Evolutionary conservation across 768 basidiomycete species (phyloP).

Genomic region (Termitomyces sp.): DNA sequence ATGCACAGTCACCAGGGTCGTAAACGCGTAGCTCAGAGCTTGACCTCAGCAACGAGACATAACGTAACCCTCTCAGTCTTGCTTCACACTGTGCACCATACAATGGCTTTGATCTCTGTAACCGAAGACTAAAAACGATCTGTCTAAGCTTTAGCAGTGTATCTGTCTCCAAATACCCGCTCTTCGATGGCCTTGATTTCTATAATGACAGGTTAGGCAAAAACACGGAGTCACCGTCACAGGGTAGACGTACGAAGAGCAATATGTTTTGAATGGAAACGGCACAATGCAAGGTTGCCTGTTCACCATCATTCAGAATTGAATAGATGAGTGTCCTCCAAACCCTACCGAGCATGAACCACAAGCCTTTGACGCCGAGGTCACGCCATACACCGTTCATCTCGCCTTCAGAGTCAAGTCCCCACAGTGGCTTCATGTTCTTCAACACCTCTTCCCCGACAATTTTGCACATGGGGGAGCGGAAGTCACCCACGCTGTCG

Average conservation of each 20-base stretch:
- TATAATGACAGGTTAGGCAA: not conserved
- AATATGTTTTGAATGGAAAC: slow-evolving; percentile 58
- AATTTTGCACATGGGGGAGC: slow-evolving; percentile 30
- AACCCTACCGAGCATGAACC: slow-evolving; percentile 51
- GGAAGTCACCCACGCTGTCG: slow-evolving; percentile 37
- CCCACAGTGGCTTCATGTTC: slow-evolving; percentile 51
- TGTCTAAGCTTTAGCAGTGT: not conserved
- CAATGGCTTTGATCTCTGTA: too few relatives aligned
- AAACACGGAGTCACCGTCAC: not conserved
- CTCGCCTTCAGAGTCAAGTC: slow-evolving; percentile 59
- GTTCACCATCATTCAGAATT: not conserved
- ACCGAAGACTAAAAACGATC: not conserved
- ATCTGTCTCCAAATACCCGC: slow-evolving; percentile 12
- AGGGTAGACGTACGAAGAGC: slow-evolving; percentile 50
- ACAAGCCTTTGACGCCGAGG: slow-evolving; percentile 43
- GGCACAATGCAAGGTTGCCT: slow-evolving; percentile 51
- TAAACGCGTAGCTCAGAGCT: too few relatives aligned
- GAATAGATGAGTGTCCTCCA: not conserved
- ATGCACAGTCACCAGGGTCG: too few relatives aligned
- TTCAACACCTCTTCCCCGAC: slow-evolving; percentile 37
- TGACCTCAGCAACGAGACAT: too few relatives aligned
- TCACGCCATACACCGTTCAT: slow-evolving; percentile 45
- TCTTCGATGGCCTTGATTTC: slow-evolving; percentile 16
- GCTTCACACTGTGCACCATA: too few relatives aligned
- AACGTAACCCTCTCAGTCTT: too few relatives aligned